A percentile compares a stretch with the other conserved stretches of the same genome.
Conservation (phyloP, 345 rosid species). For the Euphorbia lathyris region DNA sequence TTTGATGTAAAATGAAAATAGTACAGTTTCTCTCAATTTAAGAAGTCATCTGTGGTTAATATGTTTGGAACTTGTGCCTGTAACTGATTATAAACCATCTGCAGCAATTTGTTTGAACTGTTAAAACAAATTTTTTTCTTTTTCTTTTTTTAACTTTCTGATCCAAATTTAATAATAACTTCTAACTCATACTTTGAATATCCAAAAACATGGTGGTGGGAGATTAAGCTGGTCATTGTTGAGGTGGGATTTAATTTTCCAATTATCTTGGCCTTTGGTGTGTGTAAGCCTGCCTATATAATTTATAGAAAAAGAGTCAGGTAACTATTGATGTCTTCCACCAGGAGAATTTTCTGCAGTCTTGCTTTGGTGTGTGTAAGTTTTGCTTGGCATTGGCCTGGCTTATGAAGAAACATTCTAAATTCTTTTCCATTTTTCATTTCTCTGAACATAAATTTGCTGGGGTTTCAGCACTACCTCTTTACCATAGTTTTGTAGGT, state of each 20-base stretch:
- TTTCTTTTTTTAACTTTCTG: background rate
- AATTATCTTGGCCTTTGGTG: background rate
- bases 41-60: background rate
- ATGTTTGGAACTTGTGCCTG: background rate
- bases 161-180: background rate
- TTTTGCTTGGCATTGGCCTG: background rate
- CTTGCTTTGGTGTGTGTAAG: too few relatives aligned
- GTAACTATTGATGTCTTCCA: background rate
- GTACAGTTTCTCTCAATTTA: background rate
- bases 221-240: too few relatives aligned
- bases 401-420: background rate
- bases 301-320: background rate
- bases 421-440: background rate
- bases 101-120: background rate
- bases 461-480: conserved; percentile 14
- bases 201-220: background rate
- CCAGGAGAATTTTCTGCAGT: background rate
- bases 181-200: background rate
- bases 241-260: background rate
- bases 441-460: background rate
- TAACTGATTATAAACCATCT: background rate
- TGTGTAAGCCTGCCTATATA: background rate
- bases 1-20: background rate
- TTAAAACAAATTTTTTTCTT: background rate
- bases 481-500: conserved; percentile 4